Evolutionary conservation across 164 flowering plant species (phyloP), one percentile per base, ranked within the genome.

Genomic region (Annona squamosa): DNA sequence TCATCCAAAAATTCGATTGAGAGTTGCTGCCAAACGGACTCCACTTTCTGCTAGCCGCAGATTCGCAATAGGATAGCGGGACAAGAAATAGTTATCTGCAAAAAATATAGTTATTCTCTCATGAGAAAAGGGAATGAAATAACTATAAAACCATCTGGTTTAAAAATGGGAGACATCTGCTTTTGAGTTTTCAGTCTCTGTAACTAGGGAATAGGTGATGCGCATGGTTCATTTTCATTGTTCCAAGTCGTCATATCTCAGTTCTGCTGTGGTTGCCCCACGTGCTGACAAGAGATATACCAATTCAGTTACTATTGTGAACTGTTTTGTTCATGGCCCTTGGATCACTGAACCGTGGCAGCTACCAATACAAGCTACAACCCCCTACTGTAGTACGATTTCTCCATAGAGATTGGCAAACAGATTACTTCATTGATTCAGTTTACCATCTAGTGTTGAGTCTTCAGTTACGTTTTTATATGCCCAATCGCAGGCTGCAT

Each of bases 11-110:
- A 91, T 85, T 7, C 91, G 89, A 74, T 91, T 93, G 77, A 93
- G 90, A 5, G 89, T 87, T 26, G 97, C 91, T 16, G 97, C 97
- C 80, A 93, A 75, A 5, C 98, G 87, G 63, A 91, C 96, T 68
- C 90, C 97, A 42, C 84, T 91, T 77, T 93, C 90, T 70, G 97
- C 97, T 48, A 91, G 79, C 56, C 91, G 82, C 77, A 77, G 48
- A 59, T 86, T 70, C 64, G 90, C 86, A 5, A 85, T 82, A 1
- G 92, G 92, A 42, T 76, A 48, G 3, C 97, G 90, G 3, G 94
- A 87, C 26, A 77, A 70, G 83, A 91, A 93, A 75, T 93, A 93
- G 64, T 85, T 87, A 84, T 91, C 96, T 92, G 93, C 84, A 78
- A 57, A 48, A 42, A 79, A 19, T 70, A 26, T 18, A 7, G 63